These are phyloP conservation scores for Lentinula edodes DNA, from an alignment of 768 basidiomycete species.

Conservation along the genomic window DNA sequence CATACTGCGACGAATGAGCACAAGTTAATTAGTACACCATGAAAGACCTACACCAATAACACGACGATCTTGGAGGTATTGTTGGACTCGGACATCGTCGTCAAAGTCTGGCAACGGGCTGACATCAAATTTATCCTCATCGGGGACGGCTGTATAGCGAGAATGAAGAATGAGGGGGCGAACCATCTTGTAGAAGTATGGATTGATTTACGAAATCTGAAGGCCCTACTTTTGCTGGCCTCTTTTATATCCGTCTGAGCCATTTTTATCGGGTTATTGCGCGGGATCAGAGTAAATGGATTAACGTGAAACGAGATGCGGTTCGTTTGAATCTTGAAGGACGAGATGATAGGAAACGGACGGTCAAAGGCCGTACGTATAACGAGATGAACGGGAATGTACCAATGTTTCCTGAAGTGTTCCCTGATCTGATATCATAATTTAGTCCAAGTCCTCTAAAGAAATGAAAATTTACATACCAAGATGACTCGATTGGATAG, in stretches of 20 bases:
- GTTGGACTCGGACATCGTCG: slow-evolving; percentile 56
- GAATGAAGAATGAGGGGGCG: slow-evolving; percentile 11
- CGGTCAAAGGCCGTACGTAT: slow-evolving; percentile 2
- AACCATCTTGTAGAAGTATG: slow-evolving; percentile 14
- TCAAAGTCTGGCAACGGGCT: slow-evolving; percentile 62
- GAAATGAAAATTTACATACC: neutral
- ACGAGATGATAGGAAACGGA: slow-evolving; percentile 5
- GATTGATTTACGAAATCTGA: slow-evolving; percentile 29
- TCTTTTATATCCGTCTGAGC: slow-evolving; percentile 28
- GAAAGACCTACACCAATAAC: slow-evolving; percentile 63
- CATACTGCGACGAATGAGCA: slow-evolving; percentile 55
- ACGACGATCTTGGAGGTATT: slow-evolving; percentile 77
- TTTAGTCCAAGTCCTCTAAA: neutral
- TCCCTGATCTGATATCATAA: neutral
- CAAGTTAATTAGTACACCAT: neutral
- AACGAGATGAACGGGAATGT: neutral
- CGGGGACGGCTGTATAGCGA: slow-evolving; percentile 32
- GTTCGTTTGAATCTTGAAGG: neutral
- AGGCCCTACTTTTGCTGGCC: slow-evolving; percentile 14
- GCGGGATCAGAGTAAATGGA: neutral
- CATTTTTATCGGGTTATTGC: slow-evolving; percentile 13
- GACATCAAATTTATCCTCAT: slow-evolving; percentile 45
- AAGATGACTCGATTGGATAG: neutral
- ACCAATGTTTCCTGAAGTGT: neutral
- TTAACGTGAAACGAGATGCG: neutral